Conservation (phyloP, 2,329 filamentous ascomycete genomes). For the Xylogone sp. region DNA sequence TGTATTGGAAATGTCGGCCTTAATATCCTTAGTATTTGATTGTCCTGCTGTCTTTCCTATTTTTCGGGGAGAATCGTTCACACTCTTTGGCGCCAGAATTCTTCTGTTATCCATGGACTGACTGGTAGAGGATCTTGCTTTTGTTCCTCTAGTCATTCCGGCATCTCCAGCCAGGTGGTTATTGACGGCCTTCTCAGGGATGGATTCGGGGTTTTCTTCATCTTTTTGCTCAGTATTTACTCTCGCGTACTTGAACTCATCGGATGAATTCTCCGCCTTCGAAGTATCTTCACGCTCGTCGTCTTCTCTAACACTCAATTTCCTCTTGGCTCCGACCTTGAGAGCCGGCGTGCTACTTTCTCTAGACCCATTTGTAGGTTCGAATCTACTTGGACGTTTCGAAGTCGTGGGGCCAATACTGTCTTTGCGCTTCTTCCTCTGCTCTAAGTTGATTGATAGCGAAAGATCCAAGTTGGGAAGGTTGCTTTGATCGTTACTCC, state of each 20-base stretch:
- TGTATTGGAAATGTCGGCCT: constrained; percentile 35
- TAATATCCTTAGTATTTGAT: constrained; percentile 31
- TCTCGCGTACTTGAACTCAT: constrained; percentile 21
- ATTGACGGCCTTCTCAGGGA: constrained; percentile 12
- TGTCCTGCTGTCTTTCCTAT: constrained; percentile 25
- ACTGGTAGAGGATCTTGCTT: constrained; percentile 15
- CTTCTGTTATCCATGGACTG: constrained; percentile 17
- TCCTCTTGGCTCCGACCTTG: constrained; percentile 55
- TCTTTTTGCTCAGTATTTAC: constrained; percentile 25
- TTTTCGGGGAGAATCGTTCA: constrained; percentile 55
- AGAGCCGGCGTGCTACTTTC: constrained; percentile 20
- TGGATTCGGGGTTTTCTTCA: constrained; percentile 7
- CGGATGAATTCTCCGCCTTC: constrained; percentile 25
- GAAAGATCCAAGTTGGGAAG: constrained; percentile 16
- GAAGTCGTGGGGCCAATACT: constrained; percentile 15
- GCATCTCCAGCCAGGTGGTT: constrained; percentile 18
- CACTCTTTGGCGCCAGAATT: constrained; percentile 45
- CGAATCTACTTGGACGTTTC: constrained; percentile 9
- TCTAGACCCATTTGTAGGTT: constrained; percentile 6
- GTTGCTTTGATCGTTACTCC: constrained; percentile 14
- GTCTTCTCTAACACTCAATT: constrained; percentile 53
- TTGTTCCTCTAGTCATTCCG: constrained; percentile 16
- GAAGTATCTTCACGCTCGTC: constrained; percentile 33
- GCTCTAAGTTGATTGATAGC: constrained; percentile 28
- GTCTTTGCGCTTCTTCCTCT: constrained; percentile 29